These are phyloP conservation scores for Apiospora hydei DNA, from an alignment of 2,329 filamentous ascomycete species.

Conservation along the genomic window DNA sequence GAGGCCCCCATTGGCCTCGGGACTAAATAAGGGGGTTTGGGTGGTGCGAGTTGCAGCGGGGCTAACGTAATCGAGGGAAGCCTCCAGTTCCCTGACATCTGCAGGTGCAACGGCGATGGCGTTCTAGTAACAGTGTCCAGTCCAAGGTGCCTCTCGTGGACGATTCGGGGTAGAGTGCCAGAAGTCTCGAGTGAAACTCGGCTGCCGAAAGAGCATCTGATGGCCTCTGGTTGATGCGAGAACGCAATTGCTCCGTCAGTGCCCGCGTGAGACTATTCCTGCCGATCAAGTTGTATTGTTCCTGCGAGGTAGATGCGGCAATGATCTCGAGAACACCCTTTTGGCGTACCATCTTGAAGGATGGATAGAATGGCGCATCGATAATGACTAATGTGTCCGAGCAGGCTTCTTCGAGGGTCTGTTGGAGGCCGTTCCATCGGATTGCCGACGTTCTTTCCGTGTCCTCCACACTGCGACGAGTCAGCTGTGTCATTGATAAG, in stretches of 20 bases:
- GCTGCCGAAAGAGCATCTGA: slow-evolving; percentile 56
- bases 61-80: slow-evolving; percentile 64
- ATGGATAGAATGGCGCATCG: slow-evolving; percentile 65
- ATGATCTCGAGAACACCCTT: slow-evolving; percentile 64
- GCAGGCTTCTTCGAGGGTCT: slow-evolving; percentile 61
- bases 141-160: slow-evolving; percentile 57
- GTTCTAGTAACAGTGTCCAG: slow-evolving; percentile 56
- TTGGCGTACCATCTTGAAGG: slow-evolving; percentile 58
- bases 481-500: slow-evolving; percentile 32
- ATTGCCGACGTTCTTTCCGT: slow-evolving; percentile 54
- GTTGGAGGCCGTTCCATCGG: slow-evolving; percentile 64
- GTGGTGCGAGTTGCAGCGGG: slow-evolving; percentile 52
- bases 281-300: slow-evolving; percentile 55
- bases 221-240: slow-evolving; percentile 52
- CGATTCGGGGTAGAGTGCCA: slow-evolving; percentile 59
- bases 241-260: slow-evolving; percentile 57
- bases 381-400: slow-evolving; percentile 65
- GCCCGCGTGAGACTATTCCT: slow-evolving; percentile 61
- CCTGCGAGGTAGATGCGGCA: slow-evolving; percentile 61
- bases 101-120: slow-evolving; percentile 62
- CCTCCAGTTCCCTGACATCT: slow-evolving; percentile 60
- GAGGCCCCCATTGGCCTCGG: slow-evolving; percentile 44
- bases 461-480: slow-evolving; percentile 53
- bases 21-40: slow-evolving; percentile 51
- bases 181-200: slow-evolving; percentile 61